Conservation (phyloP, 441 rosid species). For the Dalechampia spathulata region DNA sequence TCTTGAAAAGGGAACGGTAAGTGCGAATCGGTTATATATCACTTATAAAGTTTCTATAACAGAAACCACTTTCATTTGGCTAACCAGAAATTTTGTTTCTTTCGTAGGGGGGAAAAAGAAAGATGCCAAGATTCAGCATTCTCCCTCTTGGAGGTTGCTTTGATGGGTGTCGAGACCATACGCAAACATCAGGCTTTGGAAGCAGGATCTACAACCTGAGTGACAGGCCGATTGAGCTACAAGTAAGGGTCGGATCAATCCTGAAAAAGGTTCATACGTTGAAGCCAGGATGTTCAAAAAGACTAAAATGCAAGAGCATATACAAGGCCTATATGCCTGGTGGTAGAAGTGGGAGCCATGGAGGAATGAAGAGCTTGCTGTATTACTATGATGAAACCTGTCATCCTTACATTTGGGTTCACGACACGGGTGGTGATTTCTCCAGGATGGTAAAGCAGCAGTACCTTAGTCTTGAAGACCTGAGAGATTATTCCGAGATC, state of each 20-base stretch:
- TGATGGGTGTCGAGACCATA: slow-evolving; percentile 64
- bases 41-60: too few relatives aligned
- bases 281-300: slow-evolving; percentile 79
- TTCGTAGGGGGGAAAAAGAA: slow-evolving; percentile 9
- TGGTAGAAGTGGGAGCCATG: slow-evolving; percentile 16
- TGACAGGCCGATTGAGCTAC: slow-evolving; percentile 70
- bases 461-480: slow-evolving; percentile 73
- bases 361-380: slow-evolving; percentile 46
- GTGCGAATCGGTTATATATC: too few relatives aligned
- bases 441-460: slow-evolving; percentile 89
- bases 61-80: too few relatives aligned
- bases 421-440: slow-evolving; percentile 60
- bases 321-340: slow-evolving; percentile 63
- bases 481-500: slow-evolving; percentile 76
- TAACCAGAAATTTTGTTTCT: neutral
- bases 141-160: slow-evolving; percentile 62
- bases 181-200: slow-evolving; percentile 48
- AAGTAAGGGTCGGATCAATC: slow-evolving; percentile 73
- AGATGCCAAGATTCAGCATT: slow-evolving; percentile 42
- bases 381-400: slow-evolving; percentile 74
- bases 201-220: slow-evolving; percentile 74
- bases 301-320: slow-evolving; percentile 64
- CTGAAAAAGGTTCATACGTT: slow-evolving; percentile 72
- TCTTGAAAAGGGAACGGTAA: neutral
- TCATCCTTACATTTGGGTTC: slow-evolving; percentile 81